A percentile compares a stretch with the other conserved stretches of the same genome.
Evolutionary conservation across 176 grass and related monocot genomes (phyloP).

Genomic region (Chrysopogon serrulatus): DNA sequence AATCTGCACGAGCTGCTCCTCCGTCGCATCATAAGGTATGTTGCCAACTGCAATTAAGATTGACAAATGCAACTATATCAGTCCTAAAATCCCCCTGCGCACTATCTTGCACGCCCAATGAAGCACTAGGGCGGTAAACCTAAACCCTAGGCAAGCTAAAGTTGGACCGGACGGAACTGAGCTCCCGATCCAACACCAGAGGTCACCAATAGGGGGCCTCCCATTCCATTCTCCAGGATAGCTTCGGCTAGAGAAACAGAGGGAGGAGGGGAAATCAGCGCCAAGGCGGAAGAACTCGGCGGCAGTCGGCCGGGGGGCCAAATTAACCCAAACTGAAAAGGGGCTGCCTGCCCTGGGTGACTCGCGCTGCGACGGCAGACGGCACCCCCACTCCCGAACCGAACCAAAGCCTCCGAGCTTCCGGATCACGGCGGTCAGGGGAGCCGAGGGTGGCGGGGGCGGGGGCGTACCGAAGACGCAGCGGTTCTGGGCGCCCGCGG

Average conservation of each 20-base stretch:
- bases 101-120: neutral
- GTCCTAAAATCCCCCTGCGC: neutral
- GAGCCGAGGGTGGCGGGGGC: neutral
- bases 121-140: neutral
- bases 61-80: neutral
- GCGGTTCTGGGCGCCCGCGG: slow-evolving; percentile 57
- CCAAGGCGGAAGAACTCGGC: neutral
- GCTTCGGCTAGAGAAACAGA: neutral
- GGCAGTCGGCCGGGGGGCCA: neutral
- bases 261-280: neutral
- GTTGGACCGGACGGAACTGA: neutral
- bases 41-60: slow-evolving; percentile 76
- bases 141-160: slow-evolving; percentile 22
- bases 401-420: neutral
- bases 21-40: slow-evolving; percentile 89
- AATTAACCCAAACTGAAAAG: neutral
- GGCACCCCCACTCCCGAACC: neutral
- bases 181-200: neutral
- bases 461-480: slow-evolving; percentile 80
- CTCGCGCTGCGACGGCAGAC: neutral
- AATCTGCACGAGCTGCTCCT: slow-evolving; percentile 92
- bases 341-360: neutral
- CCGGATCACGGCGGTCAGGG: neutral
- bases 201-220: neutral
- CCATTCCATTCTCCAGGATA: neutral